Evolutionary conservation across 2,329 filamentous ascomycete genomes (phyloP).

Genomic region (Xylaria sp.): DNA sequence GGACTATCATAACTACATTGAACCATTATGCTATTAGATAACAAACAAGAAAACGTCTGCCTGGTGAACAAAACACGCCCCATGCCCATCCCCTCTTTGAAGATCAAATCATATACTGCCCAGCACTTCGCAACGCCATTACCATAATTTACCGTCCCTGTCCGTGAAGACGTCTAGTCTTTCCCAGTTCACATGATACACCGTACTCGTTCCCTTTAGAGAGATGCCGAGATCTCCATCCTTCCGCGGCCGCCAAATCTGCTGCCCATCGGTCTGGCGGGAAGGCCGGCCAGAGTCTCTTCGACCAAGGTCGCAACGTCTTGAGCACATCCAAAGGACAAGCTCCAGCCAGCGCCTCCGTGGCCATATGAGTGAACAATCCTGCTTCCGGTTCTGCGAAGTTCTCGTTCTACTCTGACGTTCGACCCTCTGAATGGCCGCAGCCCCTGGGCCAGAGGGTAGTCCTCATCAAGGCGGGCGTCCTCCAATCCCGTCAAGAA

Average conservation of each 20-base stretch:
- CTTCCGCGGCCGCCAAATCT: slow-evolving; percentile 23
- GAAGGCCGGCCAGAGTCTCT: slow-evolving; percentile 30
- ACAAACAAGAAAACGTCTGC: too few species aligned
- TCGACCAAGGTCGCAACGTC: slow-evolving; percentile 35
- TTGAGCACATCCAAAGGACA: slow-evolving; percentile 37
- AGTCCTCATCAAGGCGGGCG: slow-evolving; percentile 36
- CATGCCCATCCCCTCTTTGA: neutral
- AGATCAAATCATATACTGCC: neutral
- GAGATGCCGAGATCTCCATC: slow-evolving; percentile 18
- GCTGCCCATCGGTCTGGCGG: slow-evolving; percentile 30
- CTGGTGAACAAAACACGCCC: too few species aligned
- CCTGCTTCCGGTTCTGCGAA: slow-evolving; percentile 31
- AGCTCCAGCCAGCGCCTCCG: slow-evolving; percentile 40
- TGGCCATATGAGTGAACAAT: slow-evolving; percentile 43
- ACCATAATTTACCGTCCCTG: neutral
- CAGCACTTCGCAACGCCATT: neutral
- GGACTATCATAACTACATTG: too few species aligned
- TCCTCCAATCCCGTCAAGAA: slow-evolving; percentile 39
- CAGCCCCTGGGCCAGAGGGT: slow-evolving; percentile 40
- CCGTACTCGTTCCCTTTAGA: slow-evolving; percentile 3
- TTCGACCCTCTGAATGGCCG: slow-evolving; percentile 38
- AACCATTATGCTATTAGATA: too few species aligned
- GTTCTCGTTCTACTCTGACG: slow-evolving; percentile 40
- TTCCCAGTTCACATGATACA: neutral
- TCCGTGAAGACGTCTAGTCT: slow-evolving; percentile 4